Conservation (phyloP, 768 basidiomycete species). For the Lanmaoa pseudosensibilis region DNA sequence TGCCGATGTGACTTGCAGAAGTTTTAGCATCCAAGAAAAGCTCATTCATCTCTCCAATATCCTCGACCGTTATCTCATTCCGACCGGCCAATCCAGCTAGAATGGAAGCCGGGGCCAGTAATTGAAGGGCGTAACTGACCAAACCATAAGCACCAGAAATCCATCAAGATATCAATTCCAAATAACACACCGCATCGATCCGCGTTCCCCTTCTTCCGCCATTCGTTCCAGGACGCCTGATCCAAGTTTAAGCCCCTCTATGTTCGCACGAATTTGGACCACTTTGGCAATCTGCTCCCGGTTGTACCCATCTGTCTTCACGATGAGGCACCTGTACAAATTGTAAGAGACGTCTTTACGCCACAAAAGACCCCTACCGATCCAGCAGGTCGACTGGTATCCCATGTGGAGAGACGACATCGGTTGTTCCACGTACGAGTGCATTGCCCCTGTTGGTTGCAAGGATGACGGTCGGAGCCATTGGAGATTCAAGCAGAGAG, state of each 20-base stretch:
- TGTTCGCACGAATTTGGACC: conserved; percentile 78
- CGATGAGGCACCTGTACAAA: conserved; percentile 78
- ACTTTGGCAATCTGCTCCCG: conserved; percentile 85
- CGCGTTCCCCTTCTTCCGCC: conserved; percentile 78
- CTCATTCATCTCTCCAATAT: conserved; percentile 91
- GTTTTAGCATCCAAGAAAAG: conserved; percentile 95
- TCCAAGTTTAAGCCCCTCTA: conserved; percentile 81
- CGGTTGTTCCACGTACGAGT: conserved; percentile 89
- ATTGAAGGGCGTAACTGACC: conserved; percentile 82
- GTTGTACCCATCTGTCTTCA: conserved; percentile 83
- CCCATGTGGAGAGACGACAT: conserved; percentile 90
- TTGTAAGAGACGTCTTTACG: conserved; percentile 8
- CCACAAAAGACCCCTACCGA: conserved; percentile 49
- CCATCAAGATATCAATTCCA: conserved; percentile 3
- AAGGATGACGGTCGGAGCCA: conserved; percentile 96
- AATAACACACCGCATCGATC: conserved; percentile 67
- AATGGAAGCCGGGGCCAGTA: conserved; percentile 89
- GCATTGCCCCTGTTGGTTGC: conserved; percentile 95
- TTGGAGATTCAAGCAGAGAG: conserved; percentile 89
- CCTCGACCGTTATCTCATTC: conserved; percentile 79
- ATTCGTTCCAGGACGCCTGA: conserved; percentile 76
- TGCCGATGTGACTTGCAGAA: conserved; percentile 55
- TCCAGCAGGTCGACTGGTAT: conserved; percentile 93
- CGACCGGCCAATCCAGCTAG: conserved; percentile 77
- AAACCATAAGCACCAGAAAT: conserved; percentile 9